A percentile compares a stretch with the other conserved stretches of the same genome.
phyloP scores from a whole-genome alignment of 805 yeast species.

The Candida peoriensis region DNA sequence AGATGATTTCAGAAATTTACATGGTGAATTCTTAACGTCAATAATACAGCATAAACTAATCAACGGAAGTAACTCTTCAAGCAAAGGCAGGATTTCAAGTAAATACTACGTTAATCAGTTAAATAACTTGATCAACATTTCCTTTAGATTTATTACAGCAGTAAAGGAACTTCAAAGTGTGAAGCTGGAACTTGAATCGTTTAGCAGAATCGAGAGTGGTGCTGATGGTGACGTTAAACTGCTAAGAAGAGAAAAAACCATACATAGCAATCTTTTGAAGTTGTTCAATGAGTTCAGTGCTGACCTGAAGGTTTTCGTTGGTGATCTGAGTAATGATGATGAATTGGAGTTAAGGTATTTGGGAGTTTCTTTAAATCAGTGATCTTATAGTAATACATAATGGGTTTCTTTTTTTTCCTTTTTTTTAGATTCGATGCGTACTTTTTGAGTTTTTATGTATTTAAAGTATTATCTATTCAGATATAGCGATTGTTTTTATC shows the following conservation, averaged over 20 bases:
- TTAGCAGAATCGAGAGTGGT: slow-evolving; percentile 20
- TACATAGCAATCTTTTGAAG: slow-evolving; percentile 37
- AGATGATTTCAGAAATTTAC: slow-evolving; percentile 41
- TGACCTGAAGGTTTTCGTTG: slow-evolving; percentile 36
- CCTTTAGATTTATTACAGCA: slow-evolving; percentile 34
- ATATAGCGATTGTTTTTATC: no score
- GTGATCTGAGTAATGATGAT: slow-evolving; percentile 50
- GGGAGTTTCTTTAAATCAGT: slow-evolving; percentile 29
- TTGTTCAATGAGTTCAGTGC: slow-evolving; percentile 40
- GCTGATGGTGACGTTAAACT: slow-evolving; percentile 25
- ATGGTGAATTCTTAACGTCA: slow-evolving; percentile 28
- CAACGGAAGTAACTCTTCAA: slow-evolving; percentile 19
- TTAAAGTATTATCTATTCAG: no score
- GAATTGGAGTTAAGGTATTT: slow-evolving; percentile 43
- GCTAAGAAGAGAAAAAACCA: slow-evolving; percentile 13
- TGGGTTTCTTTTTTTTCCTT: no score
- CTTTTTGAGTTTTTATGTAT: no score
- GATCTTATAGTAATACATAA: no score
- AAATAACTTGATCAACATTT: slow-evolving; percentile 29
- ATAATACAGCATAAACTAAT: slow-evolving; percentile 34
- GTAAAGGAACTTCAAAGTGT: slow-evolving; percentile 34
- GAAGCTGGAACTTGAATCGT: slow-evolving; percentile 22
- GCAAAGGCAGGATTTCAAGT: slow-evolving; percentile 33
- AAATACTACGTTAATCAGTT: slow-evolving; percentile 38
- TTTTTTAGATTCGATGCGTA: no score